These are phyloP conservation scores for Prasinococcaceae sp. DNA, from an alignment of 139 green algal genomes.

Conservation along the genomic window DNA sequence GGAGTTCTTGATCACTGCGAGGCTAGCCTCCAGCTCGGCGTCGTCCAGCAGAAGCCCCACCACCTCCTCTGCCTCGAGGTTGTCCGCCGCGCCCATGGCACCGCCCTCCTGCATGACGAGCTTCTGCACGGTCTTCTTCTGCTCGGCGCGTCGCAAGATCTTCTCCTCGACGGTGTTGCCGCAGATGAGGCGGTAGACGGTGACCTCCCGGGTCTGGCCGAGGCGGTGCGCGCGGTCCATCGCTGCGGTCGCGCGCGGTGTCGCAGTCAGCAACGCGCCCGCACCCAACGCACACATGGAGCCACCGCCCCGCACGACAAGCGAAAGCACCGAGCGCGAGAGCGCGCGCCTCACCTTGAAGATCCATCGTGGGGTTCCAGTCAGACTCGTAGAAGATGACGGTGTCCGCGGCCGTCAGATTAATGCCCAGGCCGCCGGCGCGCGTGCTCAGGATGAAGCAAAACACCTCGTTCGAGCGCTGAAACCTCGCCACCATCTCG, in stretches of 20 bases:
- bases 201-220: conserved; percentile 29
- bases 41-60: neutral
- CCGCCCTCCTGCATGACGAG: conserved; percentile 28
- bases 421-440: conserved; percentile 32
- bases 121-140: conserved; percentile 36
- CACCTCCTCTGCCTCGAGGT: neutral
- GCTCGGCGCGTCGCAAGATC: conserved; percentile 26
- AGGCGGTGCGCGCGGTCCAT: conserved; percentile 31
- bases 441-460: conserved; percentile 33
- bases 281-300: too few relatives aligned
- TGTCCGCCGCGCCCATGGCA: neutral
- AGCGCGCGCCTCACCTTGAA: too few relatives aligned
- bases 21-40: neutral
- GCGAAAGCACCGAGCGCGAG: too few relatives aligned
- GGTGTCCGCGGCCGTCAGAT: conserved; percentile 33
- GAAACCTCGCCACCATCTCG: conserved; percentile 32
- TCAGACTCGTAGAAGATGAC: conserved; percentile 42
- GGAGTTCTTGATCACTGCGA: neutral
- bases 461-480: conserved; percentile 31
- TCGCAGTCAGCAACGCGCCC: neutral
- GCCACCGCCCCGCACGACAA: too few relatives aligned
- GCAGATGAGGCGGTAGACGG: conserved; percentile 32
- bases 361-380: conserved; percentile 34
- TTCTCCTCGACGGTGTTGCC: conserved; percentile 33
- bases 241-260: conserved; percentile 7